phyloP scores from a whole-genome alignment of 1,139 yeast genomes.

The Nakaseomyces delphensis region DNA sequence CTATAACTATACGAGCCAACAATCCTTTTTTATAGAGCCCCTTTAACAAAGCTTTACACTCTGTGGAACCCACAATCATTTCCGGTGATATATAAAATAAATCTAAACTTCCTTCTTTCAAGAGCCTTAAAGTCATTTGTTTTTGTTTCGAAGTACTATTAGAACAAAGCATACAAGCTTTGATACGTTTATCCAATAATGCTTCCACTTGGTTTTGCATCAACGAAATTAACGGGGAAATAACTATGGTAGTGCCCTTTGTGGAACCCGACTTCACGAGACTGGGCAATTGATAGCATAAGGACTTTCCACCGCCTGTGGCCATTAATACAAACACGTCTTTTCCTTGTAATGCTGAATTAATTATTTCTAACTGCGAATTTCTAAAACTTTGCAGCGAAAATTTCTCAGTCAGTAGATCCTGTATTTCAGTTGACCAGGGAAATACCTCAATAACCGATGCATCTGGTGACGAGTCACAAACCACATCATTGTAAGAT shows the following conservation, averaged over 20 bases:
- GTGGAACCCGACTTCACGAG: constrained; percentile 62
- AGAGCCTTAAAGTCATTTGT: constrained; percentile 47
- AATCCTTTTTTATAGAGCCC: constrained; percentile 43
- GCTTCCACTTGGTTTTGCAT: constrained; percentile 96
- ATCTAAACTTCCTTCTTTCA: constrained; percentile 56
- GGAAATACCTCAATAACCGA: constrained; percentile 29
- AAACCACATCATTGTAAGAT: background rate
- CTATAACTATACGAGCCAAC: constrained; percentile 79
- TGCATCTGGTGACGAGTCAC: background rate
- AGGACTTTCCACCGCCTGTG: constrained; percentile 93
- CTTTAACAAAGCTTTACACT: constrained; percentile 54
- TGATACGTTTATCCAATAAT: constrained; percentile 50
- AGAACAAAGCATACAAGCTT: constrained; percentile 84
- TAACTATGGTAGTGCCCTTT: constrained; percentile 77
- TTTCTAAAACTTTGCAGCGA: constrained; percentile 56
- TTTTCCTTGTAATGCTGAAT: constrained; percentile 63
- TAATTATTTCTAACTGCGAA: constrained; percentile 77
- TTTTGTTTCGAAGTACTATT: constrained; percentile 56
- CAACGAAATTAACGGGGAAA: constrained; percentile 48
- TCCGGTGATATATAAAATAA: constrained; percentile 89
- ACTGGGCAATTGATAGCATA: constrained; percentile 93
- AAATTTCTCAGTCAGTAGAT: constrained; percentile 48
- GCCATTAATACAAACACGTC: constrained; percentile 95
- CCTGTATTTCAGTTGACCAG: constrained; percentile 59
- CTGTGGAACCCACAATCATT: constrained; percentile 68